Evolutionary conservation across 805 yeast genomes (phyloP).

Genomic region (Candida maltosa): DNA sequence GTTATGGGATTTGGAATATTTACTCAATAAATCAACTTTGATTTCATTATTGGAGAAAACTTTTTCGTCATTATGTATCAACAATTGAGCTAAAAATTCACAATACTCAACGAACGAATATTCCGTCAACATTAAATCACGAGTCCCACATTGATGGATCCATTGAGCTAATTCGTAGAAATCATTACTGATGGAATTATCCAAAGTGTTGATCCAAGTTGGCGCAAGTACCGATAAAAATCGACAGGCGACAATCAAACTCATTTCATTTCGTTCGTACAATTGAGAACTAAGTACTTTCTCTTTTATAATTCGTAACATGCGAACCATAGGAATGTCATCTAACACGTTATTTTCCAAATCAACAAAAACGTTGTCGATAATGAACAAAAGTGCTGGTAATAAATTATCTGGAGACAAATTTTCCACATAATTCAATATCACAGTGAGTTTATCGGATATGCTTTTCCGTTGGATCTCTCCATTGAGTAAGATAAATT

Average conservation of each 20-base stretch:
- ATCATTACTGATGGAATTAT: conserved; percentile 33
- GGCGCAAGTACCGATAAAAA: conserved; percentile 22
- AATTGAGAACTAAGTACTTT: conserved; percentile 21
- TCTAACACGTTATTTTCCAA: not conserved
- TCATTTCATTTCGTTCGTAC: conserved; percentile 38
- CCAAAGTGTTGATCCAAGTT: conserved; percentile 20
- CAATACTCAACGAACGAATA: conserved; percentile 26
- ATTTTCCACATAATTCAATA: conserved; percentile 5
- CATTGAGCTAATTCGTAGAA: conserved; percentile 47
- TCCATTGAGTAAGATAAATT: conserved; percentile 1
- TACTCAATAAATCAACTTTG: conserved; percentile 4
- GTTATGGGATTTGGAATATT: conserved; percentile 11
- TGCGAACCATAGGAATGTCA: conserved; percentile 5
- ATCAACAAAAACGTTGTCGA: not conserved
- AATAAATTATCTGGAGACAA: conserved; percentile 6
- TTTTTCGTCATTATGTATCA: conserved; percentile 21
- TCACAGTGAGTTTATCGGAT: conserved; percentile 1
- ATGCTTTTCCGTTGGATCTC: not conserved
- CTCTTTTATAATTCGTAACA: conserved; percentile 30
- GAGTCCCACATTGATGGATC: conserved; percentile 38
- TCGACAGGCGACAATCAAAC: conserved; percentile 30
- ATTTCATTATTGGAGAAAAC: conserved; percentile 10
- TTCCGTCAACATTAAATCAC: conserved; percentile 38
- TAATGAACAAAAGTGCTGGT: conserved; percentile 2
- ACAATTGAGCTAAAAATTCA: conserved; percentile 25